Base-by-base conservation (phyloP, 257 asterid genomes). In the Thymus quinquecostatus region DNA sequence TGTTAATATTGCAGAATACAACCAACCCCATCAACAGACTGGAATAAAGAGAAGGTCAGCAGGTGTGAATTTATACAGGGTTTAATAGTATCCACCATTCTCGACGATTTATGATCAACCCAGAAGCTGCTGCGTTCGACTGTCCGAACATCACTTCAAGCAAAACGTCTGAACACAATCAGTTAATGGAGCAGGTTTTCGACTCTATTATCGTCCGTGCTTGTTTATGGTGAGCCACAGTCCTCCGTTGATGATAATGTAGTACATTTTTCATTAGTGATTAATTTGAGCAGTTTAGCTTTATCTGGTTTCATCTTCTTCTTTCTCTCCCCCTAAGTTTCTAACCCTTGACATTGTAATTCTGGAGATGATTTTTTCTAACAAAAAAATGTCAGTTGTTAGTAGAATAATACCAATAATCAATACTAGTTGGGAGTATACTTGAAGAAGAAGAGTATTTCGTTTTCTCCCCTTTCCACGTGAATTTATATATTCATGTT, bases 1-100 rank as follows among this genome's bases (percentile, higher is more conserved):
- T 36, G 4, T 36, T 36, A 3, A 36, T 57, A 7, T 55, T 79
- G 79, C 88, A 86, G 88, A 50, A 79, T 56, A 57, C 77, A 56
- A 53, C 81, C 83, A 60, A 72, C 83, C 30, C 45, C 64, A 7
- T 75, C 85, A 14, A 75, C 80, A 34, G 77, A 79, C 63, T 8
- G 44, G 85, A 72, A 66, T 10, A 72, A 73, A 1, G 83, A 78
- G 84, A 75, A 40, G 77, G 76, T 74, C 10, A 76, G 72, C 32
- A 72, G 88, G 76, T 72, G 80, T 3, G 82, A 81, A 44, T 83
- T 83, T 65, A 44, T 83, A 64, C 87, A 81, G 61, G 85, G 87
- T 66, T 70, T 86, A 57, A 30, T 83, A 38, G 48, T 82, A 45
- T 77, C 88, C 64, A 75, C 87, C 44, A 79, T 86, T 64, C 72